A percentile compares a stretch with the other conserved stretches of the same genome.
These are phyloP conservation scores for Coprinopsis strossmayeri DNA, from an alignment of 768 basidiomycete genomes.

Conservation along the genomic window DNA sequence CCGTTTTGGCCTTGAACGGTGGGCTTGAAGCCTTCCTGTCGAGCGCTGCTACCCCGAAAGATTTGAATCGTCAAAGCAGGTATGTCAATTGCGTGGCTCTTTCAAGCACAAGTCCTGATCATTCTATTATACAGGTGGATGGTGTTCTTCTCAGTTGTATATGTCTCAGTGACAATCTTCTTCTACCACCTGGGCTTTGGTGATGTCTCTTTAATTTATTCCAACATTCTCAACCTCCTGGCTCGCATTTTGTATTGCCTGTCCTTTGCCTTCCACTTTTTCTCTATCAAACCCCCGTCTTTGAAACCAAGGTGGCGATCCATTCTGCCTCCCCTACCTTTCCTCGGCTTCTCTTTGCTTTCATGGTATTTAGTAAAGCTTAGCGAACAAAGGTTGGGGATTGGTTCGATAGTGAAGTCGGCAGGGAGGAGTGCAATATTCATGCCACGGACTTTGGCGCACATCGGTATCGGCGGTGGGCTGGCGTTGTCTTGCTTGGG, in stretches of 20 bases:
- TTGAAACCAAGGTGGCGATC: neutral
- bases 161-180: conserved; percentile 47
- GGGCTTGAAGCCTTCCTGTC: conserved; percentile 87
- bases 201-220: conserved; percentile 68
- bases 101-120: no score
- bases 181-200: conserved; percentile 45
- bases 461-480: neutral
- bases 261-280: conserved; percentile 44
- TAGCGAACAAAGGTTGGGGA: conserved; percentile 19
- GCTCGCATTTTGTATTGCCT: conserved; percentile 58
- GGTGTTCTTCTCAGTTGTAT: conserved; percentile 65
- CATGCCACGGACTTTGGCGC: neutral
- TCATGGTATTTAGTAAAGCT: conserved; percentile 23
- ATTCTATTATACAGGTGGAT: conserved; percentile 65
- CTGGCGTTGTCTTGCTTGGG: neutral
- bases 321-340: conserved; percentile 13
- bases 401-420: conserved; percentile 13
- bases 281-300: conserved; percentile 21
- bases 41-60: conserved; percentile 60
- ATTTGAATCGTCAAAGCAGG: conserved; percentile 68
- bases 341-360: conserved; percentile 15
- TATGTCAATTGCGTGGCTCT: conserved; percentile 17
- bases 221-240: conserved; percentile 63
- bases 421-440: neutral
- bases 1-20: conserved; percentile 85